Conservation (phyloP, 2,329 filamentous ascomycete species). For the Sporothrix pseudoabietina region DNA sequence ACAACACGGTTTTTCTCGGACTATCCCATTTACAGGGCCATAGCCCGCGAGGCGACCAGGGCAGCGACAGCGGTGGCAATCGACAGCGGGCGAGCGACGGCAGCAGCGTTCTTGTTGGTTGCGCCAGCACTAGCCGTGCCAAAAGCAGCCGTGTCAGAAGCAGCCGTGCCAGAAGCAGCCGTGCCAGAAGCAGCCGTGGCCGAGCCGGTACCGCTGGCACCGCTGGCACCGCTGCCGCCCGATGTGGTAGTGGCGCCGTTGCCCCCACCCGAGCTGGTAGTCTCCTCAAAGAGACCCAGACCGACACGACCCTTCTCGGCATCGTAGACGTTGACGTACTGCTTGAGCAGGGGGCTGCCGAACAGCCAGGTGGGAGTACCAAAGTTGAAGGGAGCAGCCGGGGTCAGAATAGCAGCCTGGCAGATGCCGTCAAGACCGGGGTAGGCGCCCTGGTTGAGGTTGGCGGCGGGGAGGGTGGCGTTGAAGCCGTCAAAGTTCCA, state of each 20-base stretch:
- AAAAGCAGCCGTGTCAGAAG: too few relatives aligned
- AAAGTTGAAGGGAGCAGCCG: constrained; percentile 26
- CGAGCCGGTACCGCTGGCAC: neutral
- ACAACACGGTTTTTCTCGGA: neutral
- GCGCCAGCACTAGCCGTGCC: neutral
- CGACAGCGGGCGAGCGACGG: neutral
- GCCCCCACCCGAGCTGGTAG: neutral
- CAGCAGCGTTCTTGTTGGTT: neutral
- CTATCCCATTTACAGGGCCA: neutral
- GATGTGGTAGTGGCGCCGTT: neutral
- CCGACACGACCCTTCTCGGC: constrained; percentile 39
- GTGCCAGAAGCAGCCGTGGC: neutral
- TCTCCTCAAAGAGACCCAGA: constrained; percentile 25
- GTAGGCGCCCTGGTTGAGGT: constrained; percentile 41
- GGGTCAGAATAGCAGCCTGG: constrained; percentile 39
- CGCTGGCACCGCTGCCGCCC: neutral
- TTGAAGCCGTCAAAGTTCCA: constrained; percentile 31
- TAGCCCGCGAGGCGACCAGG: neutral
- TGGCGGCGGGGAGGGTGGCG: constrained; percentile 37
- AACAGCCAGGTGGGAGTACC: constrained; percentile 38
- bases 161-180: neutral
- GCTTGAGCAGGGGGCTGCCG: constrained; percentile 42
- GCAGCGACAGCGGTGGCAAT: neutral
- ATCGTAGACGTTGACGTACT: constrained; percentile 43
- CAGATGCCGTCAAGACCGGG: constrained; percentile 38